These are phyloP conservation scores for Hordeum vulgare DNA, from an alignment of 176 grass and related monocot genomes.

Conservation along the genomic window MorexV3_pseudomolecules_assembly NC_058524.1:590621788-590622287, in stretches of 20 bases:
- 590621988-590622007: not conserved
- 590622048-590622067: not conserved
- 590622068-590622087: not conserved
- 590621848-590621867: too few relatives aligned
- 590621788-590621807: too few relatives aligned
- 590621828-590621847: too few relatives aligned
- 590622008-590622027: not conserved
- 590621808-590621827: too few relatives aligned
- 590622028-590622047: not conserved
- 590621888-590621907: too few relatives aligned
- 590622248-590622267: not conserved
- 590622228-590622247: not conserved
- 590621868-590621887: too few relatives aligned
- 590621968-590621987: not conserved
- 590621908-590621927: too few relatives aligned
- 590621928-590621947: too few relatives aligned
- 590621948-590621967: not conserved
- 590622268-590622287: not conserved
- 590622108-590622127: not conserved
- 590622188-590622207: not conserved
- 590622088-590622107: not conserved
- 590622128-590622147: not conserved
- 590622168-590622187: too few relatives aligned
- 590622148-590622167: not conserved
- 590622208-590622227: not conserved